These are phyloP conservation scores for Zizania latifolia DNA, from an alignment of 176 grass and related monocot species.

Conservation along the genomic window DNA sequence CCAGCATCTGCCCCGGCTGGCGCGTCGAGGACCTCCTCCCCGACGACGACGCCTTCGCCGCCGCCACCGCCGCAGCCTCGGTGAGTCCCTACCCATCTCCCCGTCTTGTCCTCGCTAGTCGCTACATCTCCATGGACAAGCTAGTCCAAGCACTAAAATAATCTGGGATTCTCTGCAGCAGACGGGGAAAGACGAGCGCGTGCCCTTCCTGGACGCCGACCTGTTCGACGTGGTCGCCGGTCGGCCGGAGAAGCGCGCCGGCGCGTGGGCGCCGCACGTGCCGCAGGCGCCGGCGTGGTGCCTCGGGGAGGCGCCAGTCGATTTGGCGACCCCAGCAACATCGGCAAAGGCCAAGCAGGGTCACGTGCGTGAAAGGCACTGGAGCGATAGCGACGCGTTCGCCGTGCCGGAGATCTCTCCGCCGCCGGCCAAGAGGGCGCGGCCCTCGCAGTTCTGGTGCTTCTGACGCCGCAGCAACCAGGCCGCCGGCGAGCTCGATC, in stretches of 20 bases:
- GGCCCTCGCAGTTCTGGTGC: slow-evolving; percentile 43
- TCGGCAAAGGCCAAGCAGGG: slow-evolving; percentile 4
- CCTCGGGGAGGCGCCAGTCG: slow-evolving; percentile 3
- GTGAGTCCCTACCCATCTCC: slow-evolving; percentile 3
- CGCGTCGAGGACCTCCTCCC: slow-evolving; percentile 79
- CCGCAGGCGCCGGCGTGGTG: slow-evolving; percentile 24
- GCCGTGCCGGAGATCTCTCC: slow-evolving; percentile 72
- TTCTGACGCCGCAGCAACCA: slow-evolving; percentile 24
- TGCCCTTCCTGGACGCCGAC: slow-evolving; percentile 59
- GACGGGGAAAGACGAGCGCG: slow-evolving; percentile 35
- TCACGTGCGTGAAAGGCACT: slow-evolving; percentile 16
- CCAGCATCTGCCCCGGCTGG: slow-evolving; percentile 81
- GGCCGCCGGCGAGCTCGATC: slow-evolving; percentile 2
- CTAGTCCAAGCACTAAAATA: not conserved
- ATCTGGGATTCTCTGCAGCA: not conserved
- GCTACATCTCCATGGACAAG: not conserved
- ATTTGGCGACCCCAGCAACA: slow-evolving; percentile 1
- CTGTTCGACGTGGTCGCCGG: slow-evolving; percentile 45
- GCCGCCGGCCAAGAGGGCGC: slow-evolving; percentile 42
- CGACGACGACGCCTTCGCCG: slow-evolving; percentile 28
- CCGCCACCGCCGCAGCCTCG: slow-evolving; percentile 4
- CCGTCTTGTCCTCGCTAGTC: not conserved
- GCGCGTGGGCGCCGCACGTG: slow-evolving; percentile 30
- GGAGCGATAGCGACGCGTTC: slow-evolving; percentile 49
- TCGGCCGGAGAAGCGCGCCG: slow-evolving; percentile 5